Percentiles rank a stretch among this genome's conserved stretches.
Conservation (phyloP, 495 filamentous ascomycete species). For the Aspergillus cristatus region DNA sequence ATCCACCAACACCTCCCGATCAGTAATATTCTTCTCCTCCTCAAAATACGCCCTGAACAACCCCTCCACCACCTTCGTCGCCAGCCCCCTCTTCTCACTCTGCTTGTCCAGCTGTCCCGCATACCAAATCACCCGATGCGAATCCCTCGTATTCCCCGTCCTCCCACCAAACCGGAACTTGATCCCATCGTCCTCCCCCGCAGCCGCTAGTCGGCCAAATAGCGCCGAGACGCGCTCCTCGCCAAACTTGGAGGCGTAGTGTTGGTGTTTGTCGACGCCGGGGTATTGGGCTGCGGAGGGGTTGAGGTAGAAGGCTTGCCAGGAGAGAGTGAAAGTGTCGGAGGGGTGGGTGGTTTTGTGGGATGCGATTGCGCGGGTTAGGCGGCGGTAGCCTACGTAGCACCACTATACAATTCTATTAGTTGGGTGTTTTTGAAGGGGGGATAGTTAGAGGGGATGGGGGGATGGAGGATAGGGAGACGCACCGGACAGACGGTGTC, state of each 20-base stretch:
- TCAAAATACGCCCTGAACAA: conserved; percentile 72
- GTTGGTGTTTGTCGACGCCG: conserved; percentile 46
- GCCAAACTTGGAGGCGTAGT: conserved; percentile 51
- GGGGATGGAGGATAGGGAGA: conserved; percentile 3
- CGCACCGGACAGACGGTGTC: conserved; percentile 70
- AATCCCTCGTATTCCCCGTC: conserved; percentile 70
- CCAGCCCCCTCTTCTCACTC: conserved; percentile 26
- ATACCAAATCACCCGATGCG: conserved; percentile 64
- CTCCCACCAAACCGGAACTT: conserved; percentile 62
- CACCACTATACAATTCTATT: conserved; percentile 44
- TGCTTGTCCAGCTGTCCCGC: conserved; percentile 48
- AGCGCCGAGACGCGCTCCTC: conserved; percentile 46
- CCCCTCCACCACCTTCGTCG: conserved; percentile 56
- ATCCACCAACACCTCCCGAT: conserved; percentile 46
- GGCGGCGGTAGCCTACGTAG: conserved; percentile 72
- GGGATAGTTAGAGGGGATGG: no score
- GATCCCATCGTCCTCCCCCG: conserved; percentile 60
- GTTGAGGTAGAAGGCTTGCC: conserved; percentile 76
- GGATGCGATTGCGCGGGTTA: conserved; percentile 57
- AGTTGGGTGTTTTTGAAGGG: conserved; percentile 3
- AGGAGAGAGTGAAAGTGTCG: conserved; percentile 64
- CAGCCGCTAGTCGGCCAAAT: conserved; percentile 42
- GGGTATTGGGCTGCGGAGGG: conserved; percentile 46
- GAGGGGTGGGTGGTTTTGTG: conserved; percentile 50
- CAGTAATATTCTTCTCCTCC: conserved; percentile 67